Evolutionary conservation across 2,329 filamentous ascomycete species (phyloP), one percentile per base, ranked within the genome.

Genomic region (Mariannaea sp.): DNA sequence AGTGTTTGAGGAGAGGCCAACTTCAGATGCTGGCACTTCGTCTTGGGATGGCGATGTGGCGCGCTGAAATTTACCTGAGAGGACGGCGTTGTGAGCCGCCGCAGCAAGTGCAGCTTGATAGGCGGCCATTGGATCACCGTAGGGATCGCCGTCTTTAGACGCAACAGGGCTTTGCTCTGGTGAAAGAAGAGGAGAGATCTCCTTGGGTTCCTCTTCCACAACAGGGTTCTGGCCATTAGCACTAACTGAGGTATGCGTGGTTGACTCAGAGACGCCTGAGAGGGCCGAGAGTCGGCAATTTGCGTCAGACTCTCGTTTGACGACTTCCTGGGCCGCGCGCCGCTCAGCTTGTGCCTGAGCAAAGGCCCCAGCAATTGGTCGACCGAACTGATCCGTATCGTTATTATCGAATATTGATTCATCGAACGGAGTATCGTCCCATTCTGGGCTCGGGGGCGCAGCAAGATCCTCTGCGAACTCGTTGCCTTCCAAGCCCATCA

Each of bases 51-150:
- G 76, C 12, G 77, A 78, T 1, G 76, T 75, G 49, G 82, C 80
- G 12, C 90, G 81, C 13, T 83, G 77, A 62, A 96, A 93, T 51
- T 89, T 87, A 3, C 90, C 90, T 30, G 86, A 87, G 1, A 84
- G 84, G 17, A 85, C 88, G 5, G 92, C 91, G 67, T 87, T 81
- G 56, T 88, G 86, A 8, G 91, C 88, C 6, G 92, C 93, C 40
- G 89, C 87, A 2, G 90, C 91, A 4, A 97, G 78, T 1, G 92
- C 91, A 46, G 88, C 88, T 67, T 96, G 92, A 65, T 97, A 93
- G 1, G 84, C 87, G 35, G 85, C 84, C 51, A 76, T 73, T 22
- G 65, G 54, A 26, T 66, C 61, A 12, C 53, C 44, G 7, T 48
- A 57, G 5, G 49, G 33, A n/a, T 50, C 35, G 10, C 56, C 49